A percentile compares a stretch with the other conserved stretches of the same genome.
phyloP scores from a whole-genome alignment of 139 green algal genomes.

The Tetradesmus obliquus region DNA sequence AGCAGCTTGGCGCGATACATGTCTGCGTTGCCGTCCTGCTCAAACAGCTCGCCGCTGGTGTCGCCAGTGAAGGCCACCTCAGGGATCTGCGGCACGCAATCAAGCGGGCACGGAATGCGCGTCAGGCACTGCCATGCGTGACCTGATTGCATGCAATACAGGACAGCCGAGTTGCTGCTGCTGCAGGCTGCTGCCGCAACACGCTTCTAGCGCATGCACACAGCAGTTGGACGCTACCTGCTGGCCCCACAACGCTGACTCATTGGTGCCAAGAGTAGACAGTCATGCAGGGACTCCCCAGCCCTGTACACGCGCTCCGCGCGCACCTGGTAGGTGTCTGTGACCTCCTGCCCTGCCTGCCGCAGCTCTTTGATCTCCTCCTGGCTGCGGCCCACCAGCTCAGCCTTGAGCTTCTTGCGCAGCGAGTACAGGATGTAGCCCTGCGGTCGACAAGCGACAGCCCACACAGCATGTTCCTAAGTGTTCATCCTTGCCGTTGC shows the following conservation, averaged over 20 bases:
- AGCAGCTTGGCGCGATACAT: slow-evolving; percentile 74
- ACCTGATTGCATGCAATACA: not conserved
- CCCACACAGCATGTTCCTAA: not conserved
- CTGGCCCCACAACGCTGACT: too few relatives aligned
- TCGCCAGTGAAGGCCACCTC: slow-evolving; percentile 91
- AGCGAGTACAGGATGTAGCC: slow-evolving; percentile 79
- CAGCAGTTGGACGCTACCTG: not conserved
- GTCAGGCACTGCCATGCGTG: not conserved
- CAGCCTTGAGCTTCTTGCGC: slow-evolving; percentile 78
- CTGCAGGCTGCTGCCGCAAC: not conserved
- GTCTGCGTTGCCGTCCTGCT: slow-evolving; percentile 49
- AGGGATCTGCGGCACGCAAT: slow-evolving; percentile 57
- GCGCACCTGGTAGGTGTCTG: slow-evolving; percentile 57
- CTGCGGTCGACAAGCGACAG: slow-evolving; percentile 6
- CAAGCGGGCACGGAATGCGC: not conserved
- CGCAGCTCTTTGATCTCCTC: slow-evolving; percentile 64
- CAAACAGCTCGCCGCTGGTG: slow-evolving; percentile 77
- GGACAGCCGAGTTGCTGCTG: not conserved
- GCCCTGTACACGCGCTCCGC: too few relatives aligned
- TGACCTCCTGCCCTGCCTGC: slow-evolving; percentile 63
- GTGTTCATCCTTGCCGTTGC: not conserved
- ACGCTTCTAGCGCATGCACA: not conserved
- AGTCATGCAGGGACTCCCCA: too few relatives aligned
- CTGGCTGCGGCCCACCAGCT: slow-evolving; percentile 65
- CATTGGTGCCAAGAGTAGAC: too few relatives aligned